Evolutionary conservation across 139 green algal genomes (phyloP), one percentile per base, ranked within the genome.

Genomic region (Coelastrella sp.): DNA sequence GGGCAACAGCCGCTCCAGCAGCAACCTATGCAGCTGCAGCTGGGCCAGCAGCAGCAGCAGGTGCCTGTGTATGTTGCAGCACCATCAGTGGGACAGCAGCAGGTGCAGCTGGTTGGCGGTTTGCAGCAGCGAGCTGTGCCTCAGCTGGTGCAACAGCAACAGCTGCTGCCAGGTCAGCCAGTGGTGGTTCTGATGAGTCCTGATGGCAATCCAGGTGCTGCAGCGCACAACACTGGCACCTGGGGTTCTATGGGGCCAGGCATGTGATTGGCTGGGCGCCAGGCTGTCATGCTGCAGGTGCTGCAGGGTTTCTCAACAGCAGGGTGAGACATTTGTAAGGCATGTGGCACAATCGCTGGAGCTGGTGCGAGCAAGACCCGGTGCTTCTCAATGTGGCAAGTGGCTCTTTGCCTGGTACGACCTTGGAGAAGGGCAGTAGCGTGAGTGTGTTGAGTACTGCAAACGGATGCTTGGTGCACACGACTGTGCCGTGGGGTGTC

Each of bases 1-100:
- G 19, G 47, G 82, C 64, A 58, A 17, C 61, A n/a, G 47, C 83
- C 65, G 68, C 83, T 80, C 66, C 66, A 66, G 66, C 80, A 56
- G 80, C 59, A 20, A 71, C 80, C 58, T 19, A 58, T 74, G 60
- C 20, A 47, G 61, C 57, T 75, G 58, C 80, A 75, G n/a, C 59
- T 75, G 80, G 7, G 7, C n/a, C 61, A 71, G 6, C 74, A 80
- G 54, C 77, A 76, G 61, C 81, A 47, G 10, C 23, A 87, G 61
- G 23, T 78, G 81, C 80, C 59, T 17, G 16, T 74, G 60, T 54
- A 73, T 10, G 16, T 74, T 20, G n/a, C 60, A 59, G 59, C 59
- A 74, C n/a, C 80, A 19, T n/a, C 80, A 86, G n/a, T 5, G 5
- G 10, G 22, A 64, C 80, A 61, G 59, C 80, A 84, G n/a, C 75